These are phyloP conservation scores for Arthrocladium fulminans DNA, from an alignment of 2,329 filamentous ascomycete species.

Conservation along the genomic window DNA sequence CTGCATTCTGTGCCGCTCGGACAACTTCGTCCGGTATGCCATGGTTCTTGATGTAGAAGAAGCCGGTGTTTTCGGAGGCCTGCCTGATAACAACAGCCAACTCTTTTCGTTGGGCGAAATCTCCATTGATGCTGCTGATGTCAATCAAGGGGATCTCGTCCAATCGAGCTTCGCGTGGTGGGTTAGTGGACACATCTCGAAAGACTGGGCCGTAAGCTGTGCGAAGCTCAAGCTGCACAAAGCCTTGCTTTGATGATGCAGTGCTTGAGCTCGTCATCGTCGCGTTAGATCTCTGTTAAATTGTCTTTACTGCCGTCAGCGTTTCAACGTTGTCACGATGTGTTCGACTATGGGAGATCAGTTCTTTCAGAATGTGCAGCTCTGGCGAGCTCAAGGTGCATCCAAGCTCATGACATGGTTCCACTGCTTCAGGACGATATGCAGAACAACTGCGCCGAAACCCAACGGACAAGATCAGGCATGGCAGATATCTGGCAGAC, in stretches of 20 bases:
- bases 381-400: too few species aligned
- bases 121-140: slow-evolving; percentile 33
- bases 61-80: slow-evolving; percentile 43
- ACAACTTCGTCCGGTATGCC: slow-evolving; percentile 32
- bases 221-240: slow-evolving; percentile 35
- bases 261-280: neutral
- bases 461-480: too few species aligned
- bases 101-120: slow-evolving; percentile 29
- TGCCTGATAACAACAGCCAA: slow-evolving; percentile 37
- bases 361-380: too few species aligned
- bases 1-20: slow-evolving; percentile 37
- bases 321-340: neutral
- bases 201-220: slow-evolving; percentile 39
- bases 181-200: slow-evolving; percentile 35
- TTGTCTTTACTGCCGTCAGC: neutral
- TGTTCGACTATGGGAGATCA: too few species aligned
- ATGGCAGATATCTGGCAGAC: too few species aligned
- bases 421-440: too few species aligned
- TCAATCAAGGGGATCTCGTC: slow-evolving; percentile 49
- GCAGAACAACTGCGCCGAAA: too few species aligned
- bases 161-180: slow-evolving; percentile 32
- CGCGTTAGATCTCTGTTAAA: neutral
- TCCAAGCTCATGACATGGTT: too few species aligned
- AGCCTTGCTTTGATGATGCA: neutral
- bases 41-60: slow-evolving; percentile 43